Evolutionary conservation across 495 filamentous ascomycete species (phyloP), one percentile per base, ranked within the genome.

Genomic region (Jackrogersella multiformis): DNA sequence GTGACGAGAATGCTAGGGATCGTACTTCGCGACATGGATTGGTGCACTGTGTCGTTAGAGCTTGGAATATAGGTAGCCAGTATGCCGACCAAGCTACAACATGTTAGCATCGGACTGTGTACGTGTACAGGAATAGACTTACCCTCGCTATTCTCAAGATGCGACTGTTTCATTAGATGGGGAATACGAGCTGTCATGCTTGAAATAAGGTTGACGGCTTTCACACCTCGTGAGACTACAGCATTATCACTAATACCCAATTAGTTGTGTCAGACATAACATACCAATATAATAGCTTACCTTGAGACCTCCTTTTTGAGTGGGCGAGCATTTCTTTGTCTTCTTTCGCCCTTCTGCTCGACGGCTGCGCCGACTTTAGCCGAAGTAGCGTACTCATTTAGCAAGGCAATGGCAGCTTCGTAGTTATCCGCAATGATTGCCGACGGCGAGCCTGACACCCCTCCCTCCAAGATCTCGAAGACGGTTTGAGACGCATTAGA

Each of bases 1-100:
- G 82, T 2, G 86, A 92, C n/a, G 89, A 87, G 64, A 98, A 89
- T 8, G 95, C 90, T 72, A 95, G 87, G 66, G 94, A 89, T 1
- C 95, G 88, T 48, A 99, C 92, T 74, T 96, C 93, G 41, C 95
- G 92, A 74, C 93, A 97, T 5, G 96, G 94, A 72, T 98, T 99
- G 64, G 91, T 89, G 78, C 92, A 97, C 78, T 99, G 95, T 7
- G 86, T 86, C 7, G 91, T 95, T 26, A 98, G 80, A 10, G 92
- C 89, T 62, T 90, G 86, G 79, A 99, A 94, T 30, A 98, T 94
- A 20, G 94, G 96, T 13, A 93, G 89, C 95, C 95, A 99, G 75
- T 99, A 99, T 12, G 96, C 92, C 28, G 92, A 91, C 95, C 95
- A 99, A 34, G 95, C 95, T 92, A 64, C 51, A 55, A 2, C 16